Evolutionary conservation across 2,329 filamentous ascomycete species (phyloP), one percentile per base, ranked within the genome.

Genomic region (Diaporthe humulicola): DNA sequence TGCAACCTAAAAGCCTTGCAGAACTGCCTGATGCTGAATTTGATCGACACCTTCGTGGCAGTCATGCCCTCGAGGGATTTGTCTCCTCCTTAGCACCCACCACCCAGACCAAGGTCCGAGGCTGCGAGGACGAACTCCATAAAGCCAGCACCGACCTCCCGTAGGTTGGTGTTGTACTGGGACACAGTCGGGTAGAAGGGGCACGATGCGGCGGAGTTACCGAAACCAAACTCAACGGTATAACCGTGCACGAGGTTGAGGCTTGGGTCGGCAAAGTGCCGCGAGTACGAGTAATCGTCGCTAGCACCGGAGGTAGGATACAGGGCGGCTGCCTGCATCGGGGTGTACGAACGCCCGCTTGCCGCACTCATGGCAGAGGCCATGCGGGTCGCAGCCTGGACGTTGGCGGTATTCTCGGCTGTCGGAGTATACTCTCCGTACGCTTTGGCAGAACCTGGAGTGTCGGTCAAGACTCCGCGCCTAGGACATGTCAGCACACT

Each of bases 171-270:
- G 75, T 85, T 84, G 77, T 87, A 88, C 79, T 85, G 82, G 48
- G 80, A 77, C 2, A 79, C 78, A 2, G 83, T 85, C 0, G 87
- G 87, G 76, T 89, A 89, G 75, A 89, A 89, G 0, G 83, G 82
- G 66, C 84, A 84, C 4, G 78, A 80, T 36, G 64, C 64, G 25
- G 30, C 64, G 9, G 64, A 69, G 45, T 69, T 69, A 17, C 64
- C 64, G 66, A 82, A 83, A 0, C 88, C 87, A 79, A 89, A 89
- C 80, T 90, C 87, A 30, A 89, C 78, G 0, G 84, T 86, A 64
- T 86, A 83, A 1, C 84, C 84, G 70, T 86, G 83, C 22, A 89
- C 79, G 69, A 84, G 82, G 73, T 83, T 85, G 52, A 80, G 78
- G 2, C 73, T 79, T 0, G 79, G 73, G 73, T 86, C 79, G 3